A percentile compares a stretch with the other conserved stretches of the same genome.
phyloP scores from a whole-genome alignment of 768 basidiomycete genomes.

The Leccinum subtestaceum region DNA sequence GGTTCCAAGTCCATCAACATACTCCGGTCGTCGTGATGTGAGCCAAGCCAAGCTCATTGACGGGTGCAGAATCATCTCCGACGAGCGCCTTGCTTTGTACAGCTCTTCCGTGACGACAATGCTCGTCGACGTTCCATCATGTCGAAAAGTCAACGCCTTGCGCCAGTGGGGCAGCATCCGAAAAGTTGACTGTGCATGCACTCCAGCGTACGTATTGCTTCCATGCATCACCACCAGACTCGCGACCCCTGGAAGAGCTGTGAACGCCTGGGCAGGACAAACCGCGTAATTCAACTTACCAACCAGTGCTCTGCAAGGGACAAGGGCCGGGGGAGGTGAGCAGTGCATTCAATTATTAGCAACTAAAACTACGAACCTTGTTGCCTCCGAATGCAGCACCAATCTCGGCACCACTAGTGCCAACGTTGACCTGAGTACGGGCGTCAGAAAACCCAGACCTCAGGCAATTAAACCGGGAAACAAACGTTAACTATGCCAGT shows the following conservation, averaged over 20 bases:
- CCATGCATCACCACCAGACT: slow-evolving; percentile 99
- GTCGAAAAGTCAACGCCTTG: slow-evolving; percentile 86
- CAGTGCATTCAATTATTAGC: slow-evolving; percentile 9
- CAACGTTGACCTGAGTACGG: slow-evolving; percentile 54
- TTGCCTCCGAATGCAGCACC: slow-evolving; percentile 93
- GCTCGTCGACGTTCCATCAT: slow-evolving; percentile 26
- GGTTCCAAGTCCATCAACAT: slow-evolving; percentile 8
- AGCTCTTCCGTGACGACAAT: slow-evolving; percentile 1
- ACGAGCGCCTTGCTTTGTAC: slow-evolving; percentile 6
- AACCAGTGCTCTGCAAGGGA: slow-evolving; percentile 68
- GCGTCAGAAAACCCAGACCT: slow-evolving; percentile 4
- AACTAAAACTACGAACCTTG: slow-evolving; percentile 51
- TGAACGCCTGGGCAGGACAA: slow-evolving; percentile 21
- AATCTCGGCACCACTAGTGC: slow-evolving; percentile 69
- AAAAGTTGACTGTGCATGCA: slow-evolving; percentile 92
- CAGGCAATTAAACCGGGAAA: slow-evolving; percentile 9
- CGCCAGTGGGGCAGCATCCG: slow-evolving; percentile 82
- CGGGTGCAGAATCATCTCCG: slow-evolving; percentile 13
- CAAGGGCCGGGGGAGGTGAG: slow-evolving; percentile 16
- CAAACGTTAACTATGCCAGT: slow-evolving; percentile 89
- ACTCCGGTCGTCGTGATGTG: slow-evolving; percentile 25
- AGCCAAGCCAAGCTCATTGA: slow-evolving; percentile 22
- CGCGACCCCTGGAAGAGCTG: slow-evolving; percentile 68
- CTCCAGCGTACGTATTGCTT: slow-evolving; percentile 94
- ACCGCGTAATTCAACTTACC: slow-evolving; percentile 44